A percentile compares a stretch with the other conserved stretches of the same genome.
Conservation (phyloP, 306 rosid species). For the Fragaria ananassa region DNA sequence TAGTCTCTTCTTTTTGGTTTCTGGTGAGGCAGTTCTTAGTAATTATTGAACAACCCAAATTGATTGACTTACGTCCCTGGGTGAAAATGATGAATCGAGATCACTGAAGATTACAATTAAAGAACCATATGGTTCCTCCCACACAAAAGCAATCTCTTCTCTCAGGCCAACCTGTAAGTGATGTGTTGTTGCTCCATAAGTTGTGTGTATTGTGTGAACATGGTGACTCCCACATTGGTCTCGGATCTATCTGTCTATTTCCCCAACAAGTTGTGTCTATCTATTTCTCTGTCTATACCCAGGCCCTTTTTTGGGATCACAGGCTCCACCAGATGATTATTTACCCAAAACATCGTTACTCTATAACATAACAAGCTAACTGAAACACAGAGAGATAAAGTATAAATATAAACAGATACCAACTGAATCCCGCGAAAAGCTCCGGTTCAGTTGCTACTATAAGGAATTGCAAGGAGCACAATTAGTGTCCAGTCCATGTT, state of each 20-base stretch:
- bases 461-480: not conserved
- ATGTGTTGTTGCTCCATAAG: not conserved
- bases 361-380: not conserved
- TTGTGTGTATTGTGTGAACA: not conserved
- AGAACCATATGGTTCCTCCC: not conserved
- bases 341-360: not conserved
- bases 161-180: not conserved
- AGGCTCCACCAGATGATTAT: not conserved
- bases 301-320: not conserved
- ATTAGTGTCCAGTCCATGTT: not conserved
- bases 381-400: not conserved
- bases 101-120: not conserved
- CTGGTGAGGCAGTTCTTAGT: not conserved
- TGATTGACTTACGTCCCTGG: not conserved
- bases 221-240: not conserved
- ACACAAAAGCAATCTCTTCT: not conserved
- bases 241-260: not conserved
- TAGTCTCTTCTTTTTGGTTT: not conserved
- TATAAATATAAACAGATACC: not conserved
- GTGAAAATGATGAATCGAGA: not conserved
- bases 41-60: not conserved
- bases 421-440: not conserved
- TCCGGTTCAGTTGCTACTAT: not conserved
- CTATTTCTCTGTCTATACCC: not conserved
- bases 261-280: not conserved